A percentile compares a stretch with the other conserved stretches of the same genome.
Conservation (phyloP, 1,284 basidiomycete genomes). For the Violaceomyces palustris region DNA sequence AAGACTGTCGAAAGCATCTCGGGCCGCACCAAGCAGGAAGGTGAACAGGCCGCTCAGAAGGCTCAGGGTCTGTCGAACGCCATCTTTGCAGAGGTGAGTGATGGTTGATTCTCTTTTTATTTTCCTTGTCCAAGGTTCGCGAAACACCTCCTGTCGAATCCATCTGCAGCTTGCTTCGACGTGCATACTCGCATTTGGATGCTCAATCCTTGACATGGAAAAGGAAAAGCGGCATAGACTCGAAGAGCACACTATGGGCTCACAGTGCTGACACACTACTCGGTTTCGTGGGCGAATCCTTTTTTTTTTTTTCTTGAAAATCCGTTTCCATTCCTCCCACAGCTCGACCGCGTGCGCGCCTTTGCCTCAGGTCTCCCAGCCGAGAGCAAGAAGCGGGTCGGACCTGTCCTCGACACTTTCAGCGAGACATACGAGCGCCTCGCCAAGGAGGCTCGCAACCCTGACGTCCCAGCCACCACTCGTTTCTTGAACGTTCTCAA, state of each 20-base stretch:
- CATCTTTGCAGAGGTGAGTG: constrained; percentile 38
- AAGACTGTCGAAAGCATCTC: constrained; percentile 39
- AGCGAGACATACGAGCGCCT: constrained; percentile 45
- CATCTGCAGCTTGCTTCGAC: no score
- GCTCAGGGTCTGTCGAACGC: constrained; percentile 41
- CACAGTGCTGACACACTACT: no score
- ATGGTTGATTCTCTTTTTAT: background rate
- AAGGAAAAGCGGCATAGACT: no score
- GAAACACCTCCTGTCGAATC: background rate
- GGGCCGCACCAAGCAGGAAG: constrained; percentile 33
- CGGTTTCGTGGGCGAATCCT: no score
- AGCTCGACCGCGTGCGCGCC: constrained; percentile 45
- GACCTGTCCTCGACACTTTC: constrained; percentile 45
- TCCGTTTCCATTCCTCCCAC: no score
- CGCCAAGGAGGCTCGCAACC: constrained; percentile 43
- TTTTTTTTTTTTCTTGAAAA: no score
- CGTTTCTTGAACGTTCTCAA: constrained; percentile 39
- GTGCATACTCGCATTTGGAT: no score
- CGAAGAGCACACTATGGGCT: no score
- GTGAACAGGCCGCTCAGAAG: constrained; percentile 41
- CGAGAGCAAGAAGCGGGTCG: constrained; percentile 45
- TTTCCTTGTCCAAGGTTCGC: background rate
- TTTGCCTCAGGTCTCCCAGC: constrained; percentile 43
- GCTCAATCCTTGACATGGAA: no score
- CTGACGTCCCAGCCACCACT: constrained; percentile 32